Base-by-base conservation (phyloP, 805 yeast species). In the Candida anglica region DNA sequence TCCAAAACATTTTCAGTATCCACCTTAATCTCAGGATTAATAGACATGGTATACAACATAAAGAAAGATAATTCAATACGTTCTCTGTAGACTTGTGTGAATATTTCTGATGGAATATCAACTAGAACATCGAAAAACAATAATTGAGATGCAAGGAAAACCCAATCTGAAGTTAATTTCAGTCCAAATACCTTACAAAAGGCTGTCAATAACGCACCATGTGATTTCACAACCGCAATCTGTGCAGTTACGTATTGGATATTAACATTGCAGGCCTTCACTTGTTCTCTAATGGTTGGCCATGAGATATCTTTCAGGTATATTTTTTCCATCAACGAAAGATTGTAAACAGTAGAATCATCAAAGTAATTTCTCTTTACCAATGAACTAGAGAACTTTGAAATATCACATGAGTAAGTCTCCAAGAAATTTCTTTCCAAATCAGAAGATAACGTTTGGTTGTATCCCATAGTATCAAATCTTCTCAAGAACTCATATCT, bases 171-270 rank as follows among this genome's bases (percentile, higher is more conserved):
- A 10, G 43, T 34, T 19, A 64, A 41, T 28, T 69, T 48, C 6
- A 56, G 56, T 47, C 60, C 45, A 43, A 61, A 65, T 28, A 61
- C 65, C 40, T 77, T 72, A 38, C 83, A 71, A 46, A 63, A 80
- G 0, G 91, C 75, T 0, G 91, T 79, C 15, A 86, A 41, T 21
- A 88, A 62, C 1, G 93, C 87, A 32, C 91, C 88, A 73, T 86
- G 78, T 0, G 94, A 73, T 46, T 81, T 81, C 3, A 86, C 82
- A 15, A 84, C 73, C 3, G 75, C 64, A 11, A 80, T 65, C 47
- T 87, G 95, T 1, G 89, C 71, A 26, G 78, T 70, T 6, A 77
- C 69, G 44, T 69, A 71, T 41, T 86, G 86, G 31, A 78, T 50
- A 46, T 81, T 80, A 28, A 79, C 55, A 39, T 88, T 79, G 1